Base-by-base conservation (phyloP, 129 eudicot genomes). In the Pittosporum tobira region DNA sequence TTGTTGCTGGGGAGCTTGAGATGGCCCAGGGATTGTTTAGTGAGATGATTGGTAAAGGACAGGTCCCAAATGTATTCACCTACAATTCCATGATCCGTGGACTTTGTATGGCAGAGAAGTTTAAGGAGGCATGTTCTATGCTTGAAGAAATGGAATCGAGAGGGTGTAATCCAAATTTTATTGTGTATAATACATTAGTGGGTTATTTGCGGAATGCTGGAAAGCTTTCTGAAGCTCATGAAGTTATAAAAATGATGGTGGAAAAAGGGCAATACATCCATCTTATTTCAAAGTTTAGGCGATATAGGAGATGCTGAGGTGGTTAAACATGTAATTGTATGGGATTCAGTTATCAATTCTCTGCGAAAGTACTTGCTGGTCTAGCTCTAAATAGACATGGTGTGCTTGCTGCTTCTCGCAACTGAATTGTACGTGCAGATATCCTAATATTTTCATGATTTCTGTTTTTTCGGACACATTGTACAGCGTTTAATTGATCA, bases 71-170 rank as follows among this genome's bases (percentile, higher is more conserved):
- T 65, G 98, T 86, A 18, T 90, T 77, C 51, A 90, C 98, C 0
- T 90, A 86, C 67, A 86, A 90, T 61, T 79, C 98, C 15, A 86
- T 86, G 94, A 90, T 90, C 48, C 89, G 94, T 42, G 98, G 94
- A 51, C 81, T 81, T 69, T 90, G 95, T 77, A 83, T 76, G 80
- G 77, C 73, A 2, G 81, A 77, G 40, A 83, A 73, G 27, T 90
- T 73, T 67, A 84, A 80, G 65, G 84, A 80, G 31, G 95, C 95
- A 7, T 66, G 86, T 70, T 73, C 70, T 74, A 89, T 85, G 95
- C 78, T 89, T 59, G 67, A 80, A 71, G 97, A 86, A 66, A 90
- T 90, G 98, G 98, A 90, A 70, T 72, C 68, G 15, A 76, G 83
- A 67, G 95, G 94, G 56, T 86, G 95, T 72, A 78, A 73, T 63